phyloP scores from a whole-genome alignment of 495 filamentous ascomycete species.

The Lophium mytilinum region DNA sequence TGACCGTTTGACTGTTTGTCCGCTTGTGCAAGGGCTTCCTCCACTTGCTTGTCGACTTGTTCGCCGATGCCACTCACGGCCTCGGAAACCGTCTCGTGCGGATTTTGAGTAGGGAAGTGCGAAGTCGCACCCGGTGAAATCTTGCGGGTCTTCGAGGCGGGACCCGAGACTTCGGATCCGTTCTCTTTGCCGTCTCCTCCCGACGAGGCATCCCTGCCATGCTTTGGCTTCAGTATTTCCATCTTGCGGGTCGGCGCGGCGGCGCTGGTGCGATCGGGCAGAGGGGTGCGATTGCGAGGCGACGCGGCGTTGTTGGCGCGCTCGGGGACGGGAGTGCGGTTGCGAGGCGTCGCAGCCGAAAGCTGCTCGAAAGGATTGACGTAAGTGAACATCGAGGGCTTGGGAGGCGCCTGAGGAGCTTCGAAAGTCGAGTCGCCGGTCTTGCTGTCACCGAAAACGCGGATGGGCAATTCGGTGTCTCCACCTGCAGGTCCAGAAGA shows the following conservation, averaged over 20 bases:
- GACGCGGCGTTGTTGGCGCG: slow-evolving; percentile 11
- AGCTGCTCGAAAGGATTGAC: slow-evolving; percentile 75
- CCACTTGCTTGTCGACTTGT: slow-evolving; percentile 60
- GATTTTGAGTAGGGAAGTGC: not conserved
- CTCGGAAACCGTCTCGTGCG: slow-evolving; percentile 56
- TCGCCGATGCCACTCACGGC: slow-evolving; percentile 61
- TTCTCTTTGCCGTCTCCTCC: slow-evolving; percentile 6
- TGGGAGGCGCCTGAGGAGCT: slow-evolving; percentile 26
- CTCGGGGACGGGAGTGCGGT: slow-evolving; percentile 39
- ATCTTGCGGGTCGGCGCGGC: slow-evolving; percentile 11
- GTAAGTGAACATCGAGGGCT: slow-evolving; percentile 59
- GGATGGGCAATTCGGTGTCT: slow-evolving; percentile 3
- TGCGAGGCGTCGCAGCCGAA: slow-evolving; percentile 57
- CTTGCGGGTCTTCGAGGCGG: slow-evolving; percentile 28
- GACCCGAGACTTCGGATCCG: not conserved
- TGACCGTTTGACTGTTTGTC: slow-evolving; percentile 27
- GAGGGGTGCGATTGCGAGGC: not conserved
- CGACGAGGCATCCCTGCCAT: slow-evolving; percentile 25
- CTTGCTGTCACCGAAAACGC: slow-evolving; percentile 32
- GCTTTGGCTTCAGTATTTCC: slow-evolving; percentile 34
- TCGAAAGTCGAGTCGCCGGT: slow-evolving; percentile 38
- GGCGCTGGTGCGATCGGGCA: no score
- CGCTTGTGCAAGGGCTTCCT: slow-evolving; percentile 53
- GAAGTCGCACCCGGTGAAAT: slow-evolving; percentile 16
- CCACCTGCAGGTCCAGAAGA: slow-evolving; percentile 2